Base-by-base conservation (phyloP, 2,329 filamentous ascomycete genomes). In the Neoascochyta sp. region DNA sequence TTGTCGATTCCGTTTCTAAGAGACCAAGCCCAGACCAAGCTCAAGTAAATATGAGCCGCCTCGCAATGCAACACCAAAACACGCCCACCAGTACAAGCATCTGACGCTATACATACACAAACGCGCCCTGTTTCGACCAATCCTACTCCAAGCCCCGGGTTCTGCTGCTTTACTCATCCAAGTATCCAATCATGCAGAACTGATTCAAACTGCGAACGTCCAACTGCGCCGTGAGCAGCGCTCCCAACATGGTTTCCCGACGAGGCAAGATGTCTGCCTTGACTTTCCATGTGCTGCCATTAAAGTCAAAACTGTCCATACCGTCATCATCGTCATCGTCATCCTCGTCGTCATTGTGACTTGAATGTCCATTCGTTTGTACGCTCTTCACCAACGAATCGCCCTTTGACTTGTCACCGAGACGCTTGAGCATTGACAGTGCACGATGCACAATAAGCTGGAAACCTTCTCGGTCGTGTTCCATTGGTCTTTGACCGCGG, bases 181-280 rank as follows among this genome's bases (percentile, higher is more conserved):
- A 34, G 44, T 60, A 58, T 30, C 61, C 59, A 57, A 57, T 54
- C 32, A 54, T 50, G 41, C 61, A 60, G 47, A 61, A 50, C 44
- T 70, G 53, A 28, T 63, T 63, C 43, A 72, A 42, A 32, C 64
- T 65, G 29, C 59, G 56, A 25, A 62, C 60, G 41, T 72, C 69
- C 23, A 67, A 54, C 22, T 61, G 59, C 8, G 61, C 57, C 34
- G 63, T 64, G 43, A 69, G 56, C n/a, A 70, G 47, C 13, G 68
- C 68, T 11, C 68, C 67, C 2, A 71, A 57, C 22, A 72, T 50
- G 31, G 67, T 53, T 52, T 68, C 49, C 43, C 65, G 64, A 36
- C 65, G 63, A 5, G 69, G 69, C 22, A 70, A 52, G 23, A 68
- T 63, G 17, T 70, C 66, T 10, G 53, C 53, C 26, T 54, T 61